phyloP scores from a whole-genome alignment of 192 early-diverging fungal genomes.

The Umbelopsis isabellina region DNA sequence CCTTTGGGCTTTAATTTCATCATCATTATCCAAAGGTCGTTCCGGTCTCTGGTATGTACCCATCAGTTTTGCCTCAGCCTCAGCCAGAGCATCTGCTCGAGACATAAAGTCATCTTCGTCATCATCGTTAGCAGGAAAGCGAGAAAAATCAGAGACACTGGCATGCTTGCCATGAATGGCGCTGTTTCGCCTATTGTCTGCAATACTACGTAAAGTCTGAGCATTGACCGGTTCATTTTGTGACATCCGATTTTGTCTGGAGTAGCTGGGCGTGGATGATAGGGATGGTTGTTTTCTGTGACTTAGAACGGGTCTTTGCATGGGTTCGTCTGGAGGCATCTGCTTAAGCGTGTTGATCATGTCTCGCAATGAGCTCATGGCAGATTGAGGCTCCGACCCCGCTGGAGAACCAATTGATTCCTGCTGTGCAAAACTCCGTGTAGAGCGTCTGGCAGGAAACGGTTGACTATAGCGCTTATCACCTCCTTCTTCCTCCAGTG shows the following conservation, averaged over 20 bases:
- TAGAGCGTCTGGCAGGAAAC: constrained; percentile 14
- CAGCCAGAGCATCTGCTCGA: constrained; percentile 33
- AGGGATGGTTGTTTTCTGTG: constrained; percentile 39
- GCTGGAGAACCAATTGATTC: constrained; percentile 16
- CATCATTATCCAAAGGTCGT: background rate
- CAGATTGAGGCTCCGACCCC: constrained; percentile 38
- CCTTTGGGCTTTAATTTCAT: background rate
- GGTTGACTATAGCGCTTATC: constrained; percentile 20
- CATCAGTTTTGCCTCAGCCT: constrained; percentile 40
- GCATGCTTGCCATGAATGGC: constrained; percentile 12
- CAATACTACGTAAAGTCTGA: constrained; percentile 9
- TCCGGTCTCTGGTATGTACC: constrained; percentile 17
- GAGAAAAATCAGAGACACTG: constrained; percentile 13
- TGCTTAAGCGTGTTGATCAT: constrained; percentile 55
- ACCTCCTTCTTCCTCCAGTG: constrained; percentile 31
- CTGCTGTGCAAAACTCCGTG: constrained; percentile 22
- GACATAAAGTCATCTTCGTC: constrained; percentile 25
- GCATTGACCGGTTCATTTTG: constrained; percentile 5
- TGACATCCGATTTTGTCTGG: constrained; percentile 8
- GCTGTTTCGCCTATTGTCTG: constrained; percentile 14
- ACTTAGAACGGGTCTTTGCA: constrained; percentile 20
- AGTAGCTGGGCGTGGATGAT: constrained; percentile 25
- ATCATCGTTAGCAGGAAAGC: constrained; percentile 14
- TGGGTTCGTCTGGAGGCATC: constrained; percentile 41
- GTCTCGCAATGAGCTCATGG: constrained; percentile 50